Base-by-base conservation (phyloP, 31 red algal species). In the Odonthalia washingtoniensis region DNA sequence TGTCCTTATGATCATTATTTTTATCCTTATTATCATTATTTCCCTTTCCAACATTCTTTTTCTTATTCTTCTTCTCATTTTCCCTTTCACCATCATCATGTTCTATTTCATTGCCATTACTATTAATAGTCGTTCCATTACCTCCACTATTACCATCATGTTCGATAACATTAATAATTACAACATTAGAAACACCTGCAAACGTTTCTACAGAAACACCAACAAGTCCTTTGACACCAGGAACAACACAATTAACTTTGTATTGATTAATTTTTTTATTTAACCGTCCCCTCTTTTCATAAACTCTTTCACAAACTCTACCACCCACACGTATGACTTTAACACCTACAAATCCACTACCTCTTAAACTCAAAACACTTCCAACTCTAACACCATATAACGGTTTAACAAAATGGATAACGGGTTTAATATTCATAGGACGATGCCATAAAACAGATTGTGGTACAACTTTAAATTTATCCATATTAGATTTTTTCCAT, bases 271-370 rank as follows among this genome's bases (percentile, higher is more conserved):
- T n/a, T n/a, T n/a, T n/a, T n/a, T n/a, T n/a, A n/a, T n/a, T n/a
- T n/a, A n/a, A n/a, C n/a, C n/a, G n/a, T n/a, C n/a, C n/a, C n/a
- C n/a, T 84, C 79, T 45, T 41, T 12, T n/a, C 42, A 41, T 53
- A 49, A 31, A 81, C 75, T 57, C 73, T 74, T 57, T 65, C 75
- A 85, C 89, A 85, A 33, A n/a, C 40, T 33, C 24, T 30, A 38
- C 65, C 62, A 30, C 87, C 87, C 14, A 90, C 61, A 41, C 40
- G n/a, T 4, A 90, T 66, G 1, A 46, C 63, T 6, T 63, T 33
- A 28, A 90, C 53, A 33, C 75, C 82, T 4, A 90, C 2, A 2
- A 90, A 75, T 38, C 87, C 82, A 78, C 87, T 90, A 74, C 87
- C 87, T 2, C 65, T 52, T 57, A 90, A 44, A n/a, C 76, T 81